These are phyloP conservation scores for Alternaria ethzedia DNA, from an alignment of 2,329 filamentous ascomycete species.

Conservation along the genomic window DNA sequence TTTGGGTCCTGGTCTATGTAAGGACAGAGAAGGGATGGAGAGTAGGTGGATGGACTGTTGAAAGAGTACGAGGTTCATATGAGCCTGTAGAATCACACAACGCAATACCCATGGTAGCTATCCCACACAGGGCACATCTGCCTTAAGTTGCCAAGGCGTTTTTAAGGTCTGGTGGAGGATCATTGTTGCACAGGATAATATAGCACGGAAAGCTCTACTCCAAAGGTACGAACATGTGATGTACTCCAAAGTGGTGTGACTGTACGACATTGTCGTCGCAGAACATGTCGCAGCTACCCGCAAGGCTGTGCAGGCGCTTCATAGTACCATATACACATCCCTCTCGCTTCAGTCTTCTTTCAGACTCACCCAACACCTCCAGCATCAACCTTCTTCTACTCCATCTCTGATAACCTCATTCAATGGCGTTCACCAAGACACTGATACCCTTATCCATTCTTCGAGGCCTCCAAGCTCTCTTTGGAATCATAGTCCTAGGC, in stretches of 20 bases:
- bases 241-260: background rate
- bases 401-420: accelerated
- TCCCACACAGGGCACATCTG: background rate
- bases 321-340: too few species aligned
- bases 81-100: background rate
- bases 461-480: background rate
- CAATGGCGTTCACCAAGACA: background rate
- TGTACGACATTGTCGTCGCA: background rate
- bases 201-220: background rate
- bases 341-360: too few species aligned
- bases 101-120: background rate
- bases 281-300: background rate
- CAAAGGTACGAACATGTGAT: background rate
- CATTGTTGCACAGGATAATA: background rate
- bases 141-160: too few species aligned
- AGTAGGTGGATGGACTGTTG: background rate
- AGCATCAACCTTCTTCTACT: background rate
- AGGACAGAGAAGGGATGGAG: background rate
- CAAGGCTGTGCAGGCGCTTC: too few species aligned
- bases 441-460: background rate
- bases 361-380: too few species aligned
- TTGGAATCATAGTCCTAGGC: background rate
- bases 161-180: background rate
- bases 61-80: background rate
- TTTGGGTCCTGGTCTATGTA: background rate